Base-by-base conservation (phyloP, 495 filamentous ascomycete species). In the Aspergillus cavernicola region DNA sequence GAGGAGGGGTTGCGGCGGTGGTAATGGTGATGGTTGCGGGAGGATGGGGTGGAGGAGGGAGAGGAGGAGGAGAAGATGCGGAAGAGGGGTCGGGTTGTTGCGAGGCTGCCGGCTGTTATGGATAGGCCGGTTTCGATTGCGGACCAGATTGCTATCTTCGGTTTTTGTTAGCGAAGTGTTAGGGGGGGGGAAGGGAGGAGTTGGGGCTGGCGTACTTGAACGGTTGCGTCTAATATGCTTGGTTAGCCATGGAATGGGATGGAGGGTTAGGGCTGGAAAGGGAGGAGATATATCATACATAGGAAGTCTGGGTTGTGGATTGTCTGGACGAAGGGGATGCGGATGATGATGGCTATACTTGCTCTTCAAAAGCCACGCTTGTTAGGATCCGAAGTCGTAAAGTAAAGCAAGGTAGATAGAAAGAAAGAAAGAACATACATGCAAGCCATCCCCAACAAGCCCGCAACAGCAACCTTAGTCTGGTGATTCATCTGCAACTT, bases 71-170 rank as follows among this genome's bases (percentile, higher is more conserved):
- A 16, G 19, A 50, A 28, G 22, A 39, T 19, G n/a, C 46, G 46
- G 36, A 76, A 62, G 0, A 68, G 43, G 1, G 66, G 66, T n/a
- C 64, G 61, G 13, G 59, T 46, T 43, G 56, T 62, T 4, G 64
- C 61, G 15, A 68, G 55, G 42, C 59, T 61, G 20, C 59, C 66
- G 12, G 61, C 59, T 9, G 62, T 44, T 47, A 68, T 64, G n/a
- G 55, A 60, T 2, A 66, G 48, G 37, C 57, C 58, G 20, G 48
- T 53, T 44, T 68, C 64, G 31, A 65, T 49, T 13, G 38, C 54
- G 40, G 57, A 58, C 62, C 62, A 67, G 24, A 68, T 59, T 18
- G 55, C 59, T 13, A 65, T 57, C 18, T 50, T n/a, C n/a, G 36
- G 23, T 28, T 16, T 46, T 18, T 29, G 42, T 46, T 32, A 35